Evolutionary conservation across 192 early-diverging fungal species (phyloP).

Genomic region (Funneliformis mosseae): DNA sequence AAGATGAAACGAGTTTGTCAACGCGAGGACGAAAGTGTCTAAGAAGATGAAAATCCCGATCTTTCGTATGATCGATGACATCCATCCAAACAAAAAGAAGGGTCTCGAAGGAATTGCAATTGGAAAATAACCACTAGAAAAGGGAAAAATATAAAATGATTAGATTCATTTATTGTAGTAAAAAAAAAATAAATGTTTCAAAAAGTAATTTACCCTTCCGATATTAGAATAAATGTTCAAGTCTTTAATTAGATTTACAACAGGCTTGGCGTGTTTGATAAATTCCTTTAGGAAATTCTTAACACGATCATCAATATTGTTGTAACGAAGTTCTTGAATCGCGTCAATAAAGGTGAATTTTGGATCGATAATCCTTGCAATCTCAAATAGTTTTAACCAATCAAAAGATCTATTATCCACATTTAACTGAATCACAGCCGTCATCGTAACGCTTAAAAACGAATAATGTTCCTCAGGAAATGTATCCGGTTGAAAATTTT

Average conservation of each 20-base stretch:
- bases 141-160: background rate
- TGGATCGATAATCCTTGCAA: background rate
- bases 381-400: background rate
- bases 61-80: background rate
- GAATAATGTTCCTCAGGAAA: background rate
- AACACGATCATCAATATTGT: background rate
- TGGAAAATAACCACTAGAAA: background rate
- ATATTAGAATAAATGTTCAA: background rate
- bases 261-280: background rate
- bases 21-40: background rate
- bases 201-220: background rate
- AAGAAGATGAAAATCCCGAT: background rate
- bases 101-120: background rate
- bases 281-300: background rate
- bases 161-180: background rate
- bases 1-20: background rate
- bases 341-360: slow-evolving; percentile 1
- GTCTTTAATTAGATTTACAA: slow-evolving; percentile 10
- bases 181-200: background rate
- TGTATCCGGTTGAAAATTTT: background rate
- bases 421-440: background rate
- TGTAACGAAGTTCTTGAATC: background rate
- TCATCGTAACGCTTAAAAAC: background rate
- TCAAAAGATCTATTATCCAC: background rate
- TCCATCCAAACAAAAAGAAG: background rate